Conservation (phyloP, 306 rosid genomes). For the Luffa aegyptiaca region DNA sequence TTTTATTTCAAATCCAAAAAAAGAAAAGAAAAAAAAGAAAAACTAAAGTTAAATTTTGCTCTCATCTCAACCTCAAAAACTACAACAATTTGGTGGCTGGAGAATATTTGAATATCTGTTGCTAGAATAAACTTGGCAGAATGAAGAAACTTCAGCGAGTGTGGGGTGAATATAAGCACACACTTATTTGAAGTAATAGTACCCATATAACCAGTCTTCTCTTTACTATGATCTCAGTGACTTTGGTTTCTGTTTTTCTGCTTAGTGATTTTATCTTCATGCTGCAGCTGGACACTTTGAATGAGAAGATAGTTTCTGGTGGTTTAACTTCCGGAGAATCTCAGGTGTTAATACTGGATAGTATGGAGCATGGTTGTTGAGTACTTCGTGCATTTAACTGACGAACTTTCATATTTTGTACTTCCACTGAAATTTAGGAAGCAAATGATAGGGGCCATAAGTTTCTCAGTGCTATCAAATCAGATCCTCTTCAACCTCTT, state of each 20-base stretch:
- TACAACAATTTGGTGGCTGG: not conserved
- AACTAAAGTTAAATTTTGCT: not conserved
- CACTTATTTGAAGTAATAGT: not conserved
- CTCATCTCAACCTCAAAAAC: not conserved
- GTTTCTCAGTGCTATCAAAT: conserved; percentile 20
- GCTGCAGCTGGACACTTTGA: conserved; percentile 67
- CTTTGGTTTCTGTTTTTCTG: conserved; percentile 9
- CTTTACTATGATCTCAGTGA: not conserved
- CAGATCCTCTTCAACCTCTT: conserved; percentile 45
- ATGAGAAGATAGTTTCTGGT: conserved; percentile 41
- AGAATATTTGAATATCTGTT: not conserved
- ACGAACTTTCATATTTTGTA: conserved; percentile 4
- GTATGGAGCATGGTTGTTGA: conserved; percentile 1
- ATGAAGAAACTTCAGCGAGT: not conserved
- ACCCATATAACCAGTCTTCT: not conserved
- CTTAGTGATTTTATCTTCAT: not conserved
- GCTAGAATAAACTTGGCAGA: not conserved
- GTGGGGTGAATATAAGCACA: not conserved
- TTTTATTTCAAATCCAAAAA: not conserved
- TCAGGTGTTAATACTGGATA: conserved; percentile 29
- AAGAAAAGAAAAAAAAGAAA: not conserved
- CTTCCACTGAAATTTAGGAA: conserved; percentile 29
- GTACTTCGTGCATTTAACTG: conserved; percentile 9
- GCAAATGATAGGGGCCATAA: conserved; percentile 21
- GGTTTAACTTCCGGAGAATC: conserved; percentile 17